Conservation (phyloP, 345 rosid species). For the Populus alba region DNA sequence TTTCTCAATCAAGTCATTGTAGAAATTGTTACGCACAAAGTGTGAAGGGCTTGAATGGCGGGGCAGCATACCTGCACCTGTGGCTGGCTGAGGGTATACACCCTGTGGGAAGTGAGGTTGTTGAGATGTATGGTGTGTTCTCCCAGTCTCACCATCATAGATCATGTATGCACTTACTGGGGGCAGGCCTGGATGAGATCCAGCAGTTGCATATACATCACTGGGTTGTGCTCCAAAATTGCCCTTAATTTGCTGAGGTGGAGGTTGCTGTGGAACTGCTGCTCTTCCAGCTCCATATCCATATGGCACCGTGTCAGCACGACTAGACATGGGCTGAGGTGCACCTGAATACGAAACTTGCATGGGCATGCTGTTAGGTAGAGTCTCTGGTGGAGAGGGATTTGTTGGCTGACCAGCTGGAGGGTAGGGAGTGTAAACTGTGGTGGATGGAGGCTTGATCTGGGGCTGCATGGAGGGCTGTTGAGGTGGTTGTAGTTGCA, state of each 20-base stretch:
- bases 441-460: slow-evolving; percentile 55
- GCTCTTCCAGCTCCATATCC: slow-evolving; percentile 66
- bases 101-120: slow-evolving; percentile 69
- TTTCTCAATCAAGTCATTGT: slow-evolving; percentile 78
- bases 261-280: slow-evolving; percentile 50
- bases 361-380: slow-evolving; percentile 69
- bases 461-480: slow-evolving; percentile 58
- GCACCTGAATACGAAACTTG: slow-evolving; percentile 65
- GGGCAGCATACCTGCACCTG: slow-evolving; percentile 41
- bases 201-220: slow-evolving; percentile 62
- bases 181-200: slow-evolving; percentile 52
- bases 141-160: slow-evolving; percentile 62
- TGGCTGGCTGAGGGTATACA: slow-evolving; percentile 51
- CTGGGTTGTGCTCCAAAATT: slow-evolving; percentile 50
- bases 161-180: slow-evolving; percentile 65
- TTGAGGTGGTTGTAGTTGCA: slow-evolving; percentile 48
- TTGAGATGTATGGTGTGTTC: slow-evolving; percentile 57
- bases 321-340: slow-evolving; percentile 64
- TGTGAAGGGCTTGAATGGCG: slow-evolving; percentile 48
- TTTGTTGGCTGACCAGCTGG: slow-evolving; percentile 53
- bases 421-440: slow-evolving; percentile 61
- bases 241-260: slow-evolving; percentile 66
- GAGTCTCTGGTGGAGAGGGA: slow-evolving; percentile 54
- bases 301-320: slow-evolving; percentile 53
- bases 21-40: slow-evolving; percentile 59